Conservation (phyloP, 2,329 filamentous ascomycete species). For the Moelleriella libera region DNA sequence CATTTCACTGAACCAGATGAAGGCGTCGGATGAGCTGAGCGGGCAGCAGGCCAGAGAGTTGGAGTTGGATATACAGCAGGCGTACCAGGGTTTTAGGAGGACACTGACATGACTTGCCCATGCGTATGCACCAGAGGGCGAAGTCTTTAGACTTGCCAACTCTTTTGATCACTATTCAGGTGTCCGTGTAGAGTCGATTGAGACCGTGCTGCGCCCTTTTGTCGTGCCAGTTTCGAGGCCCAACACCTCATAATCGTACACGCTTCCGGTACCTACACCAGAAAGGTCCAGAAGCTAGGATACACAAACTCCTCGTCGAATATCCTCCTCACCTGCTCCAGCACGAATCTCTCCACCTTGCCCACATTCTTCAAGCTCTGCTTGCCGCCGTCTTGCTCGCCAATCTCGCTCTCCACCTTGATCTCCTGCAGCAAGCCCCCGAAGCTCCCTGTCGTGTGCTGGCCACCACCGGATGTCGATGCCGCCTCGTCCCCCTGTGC, state of each 20-base stretch:
- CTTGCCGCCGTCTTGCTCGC: conserved; percentile 77
- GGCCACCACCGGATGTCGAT: too few species aligned
- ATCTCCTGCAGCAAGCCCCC: conserved; percentile 84
- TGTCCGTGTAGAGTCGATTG: too few species aligned
- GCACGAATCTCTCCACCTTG: conserved; percentile 93
- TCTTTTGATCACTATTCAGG: too few species aligned
- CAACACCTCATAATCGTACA: not conserved
- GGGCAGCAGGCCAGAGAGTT: conserved; percentile 81
- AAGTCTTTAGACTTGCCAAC: too few species aligned
- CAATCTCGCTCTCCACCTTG: conserved; percentile 93
- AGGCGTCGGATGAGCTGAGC: conserved; percentile 77
- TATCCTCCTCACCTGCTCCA: conserved; percentile 91
- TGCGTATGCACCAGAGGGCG: not conserved
- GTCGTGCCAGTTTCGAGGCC: too few species aligned
- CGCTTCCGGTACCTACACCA: conserved; percentile 42
- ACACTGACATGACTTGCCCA: conserved; percentile 40
- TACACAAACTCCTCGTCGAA: conserved; percentile 99
- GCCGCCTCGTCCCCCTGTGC: not conserved
- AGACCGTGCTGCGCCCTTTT: too few species aligned
- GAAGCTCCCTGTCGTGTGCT: conserved; percentile 23
- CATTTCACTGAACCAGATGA: conserved; percentile 95
- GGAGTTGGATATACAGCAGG: conserved; percentile 84
- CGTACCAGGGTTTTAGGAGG: conserved; percentile 86
- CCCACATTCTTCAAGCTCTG: conserved; percentile 97
- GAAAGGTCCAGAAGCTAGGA: conserved; percentile 95